Evolutionary conservation across 768 basidiomycete genomes (phyloP).

Genomic region (Psilocybe azurescens): DNA sequence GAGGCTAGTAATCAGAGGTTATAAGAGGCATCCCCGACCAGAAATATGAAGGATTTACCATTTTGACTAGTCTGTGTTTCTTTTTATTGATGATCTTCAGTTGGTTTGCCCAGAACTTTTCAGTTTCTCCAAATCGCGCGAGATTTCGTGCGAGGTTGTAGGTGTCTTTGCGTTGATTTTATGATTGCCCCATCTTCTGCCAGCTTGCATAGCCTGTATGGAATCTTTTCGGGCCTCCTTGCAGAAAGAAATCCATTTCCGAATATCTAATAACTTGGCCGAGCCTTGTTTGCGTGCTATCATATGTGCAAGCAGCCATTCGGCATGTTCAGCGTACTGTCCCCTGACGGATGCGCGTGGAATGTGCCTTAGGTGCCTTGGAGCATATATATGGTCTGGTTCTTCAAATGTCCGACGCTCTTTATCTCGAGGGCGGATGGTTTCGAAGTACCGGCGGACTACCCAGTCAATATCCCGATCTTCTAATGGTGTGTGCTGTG

Average conservation of each 20-base stretch:
- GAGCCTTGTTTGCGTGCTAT: slow-evolving; percentile 26
- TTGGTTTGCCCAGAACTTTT: slow-evolving; percentile 33
- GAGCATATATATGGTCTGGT: slow-evolving; percentile 40
- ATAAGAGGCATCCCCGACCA: neutral
- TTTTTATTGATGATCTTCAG: slow-evolving; percentile 24
- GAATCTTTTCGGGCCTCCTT: slow-evolving; percentile 33
- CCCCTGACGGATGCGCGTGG: slow-evolving; percentile 55
- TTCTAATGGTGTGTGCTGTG: slow-evolving; percentile 32
- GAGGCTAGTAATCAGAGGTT: neutral
- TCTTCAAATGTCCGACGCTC: neutral
- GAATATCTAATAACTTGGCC: slow-evolving; percentile 42
- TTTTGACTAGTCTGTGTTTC: slow-evolving; percentile 9
- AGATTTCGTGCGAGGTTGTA: slow-evolving; percentile 26
- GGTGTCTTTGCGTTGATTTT: slow-evolving; percentile 1
- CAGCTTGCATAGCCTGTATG: slow-evolving; percentile 30
- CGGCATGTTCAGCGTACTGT: slow-evolving; percentile 57
- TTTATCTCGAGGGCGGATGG: slow-evolving; percentile 28
- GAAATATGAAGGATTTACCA: slow-evolving; percentile 3
- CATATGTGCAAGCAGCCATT: slow-evolving; percentile 63
- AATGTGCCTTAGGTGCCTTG: slow-evolving; percentile 51
- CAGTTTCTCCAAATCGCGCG: slow-evolving; percentile 36
- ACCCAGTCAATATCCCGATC: slow-evolving; percentile 57
- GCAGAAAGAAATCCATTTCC: slow-evolving; percentile 55
- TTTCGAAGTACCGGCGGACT: slow-evolving; percentile 44
- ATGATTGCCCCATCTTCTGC: slow-evolving; percentile 38